A percentile compares a stretch with the other conserved stretches of the same genome.
These are phyloP conservation scores for Hypomontagnella submonticulosa DNA, from an alignment of 495 filamentous ascomycete species.

Conservation along the genomic window DNA sequence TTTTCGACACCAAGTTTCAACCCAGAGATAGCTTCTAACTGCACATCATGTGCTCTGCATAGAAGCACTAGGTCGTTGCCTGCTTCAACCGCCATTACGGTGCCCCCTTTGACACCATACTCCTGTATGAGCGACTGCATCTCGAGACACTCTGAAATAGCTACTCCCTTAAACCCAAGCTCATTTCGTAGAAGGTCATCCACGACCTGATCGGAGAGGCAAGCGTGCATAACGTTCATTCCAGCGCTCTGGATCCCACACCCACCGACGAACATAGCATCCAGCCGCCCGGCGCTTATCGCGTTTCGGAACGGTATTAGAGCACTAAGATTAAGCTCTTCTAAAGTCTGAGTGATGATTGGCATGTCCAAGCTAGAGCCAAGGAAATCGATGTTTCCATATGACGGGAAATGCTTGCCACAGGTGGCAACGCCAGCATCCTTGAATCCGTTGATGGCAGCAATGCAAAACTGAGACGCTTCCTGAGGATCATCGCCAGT, in stretches of 20 bases:
- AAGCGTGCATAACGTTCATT: constrained; percentile 92
- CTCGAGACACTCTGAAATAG: constrained; percentile 94
- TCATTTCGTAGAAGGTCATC: constrained; percentile 84
- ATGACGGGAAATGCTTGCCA: constrained; percentile 93
- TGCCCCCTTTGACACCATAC: constrained; percentile 90
- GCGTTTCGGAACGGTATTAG: constrained; percentile 89
- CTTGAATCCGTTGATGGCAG: constrained; percentile 88
- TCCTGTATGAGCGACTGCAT: constrained; percentile 93
- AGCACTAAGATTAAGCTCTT: constrained; percentile 84
- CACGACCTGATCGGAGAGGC: constrained; percentile 88
- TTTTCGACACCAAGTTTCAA: constrained; percentile 87
- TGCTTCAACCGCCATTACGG: constrained; percentile 93
- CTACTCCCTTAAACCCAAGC: constrained; percentile 86
- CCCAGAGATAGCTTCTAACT: constrained; percentile 86
- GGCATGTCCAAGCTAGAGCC: constrained; percentile 88
- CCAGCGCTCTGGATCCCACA: constrained; percentile 87
- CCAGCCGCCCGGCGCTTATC: constrained; percentile 77
- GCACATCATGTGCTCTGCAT: constrained; percentile 84
- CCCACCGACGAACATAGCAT: constrained; percentile 93
- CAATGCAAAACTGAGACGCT: constrained; percentile 85
- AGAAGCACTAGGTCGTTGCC: constrained; percentile 88
- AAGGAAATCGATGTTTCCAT: constrained; percentile 91
- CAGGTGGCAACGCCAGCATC: constrained; percentile 85
- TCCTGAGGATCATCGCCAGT: constrained; percentile 89
- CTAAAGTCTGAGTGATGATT: constrained; percentile 89